Conservation (phyloP, 2,329 filamentous ascomycete genomes). For the Arachnomyces sp. region DNA sequence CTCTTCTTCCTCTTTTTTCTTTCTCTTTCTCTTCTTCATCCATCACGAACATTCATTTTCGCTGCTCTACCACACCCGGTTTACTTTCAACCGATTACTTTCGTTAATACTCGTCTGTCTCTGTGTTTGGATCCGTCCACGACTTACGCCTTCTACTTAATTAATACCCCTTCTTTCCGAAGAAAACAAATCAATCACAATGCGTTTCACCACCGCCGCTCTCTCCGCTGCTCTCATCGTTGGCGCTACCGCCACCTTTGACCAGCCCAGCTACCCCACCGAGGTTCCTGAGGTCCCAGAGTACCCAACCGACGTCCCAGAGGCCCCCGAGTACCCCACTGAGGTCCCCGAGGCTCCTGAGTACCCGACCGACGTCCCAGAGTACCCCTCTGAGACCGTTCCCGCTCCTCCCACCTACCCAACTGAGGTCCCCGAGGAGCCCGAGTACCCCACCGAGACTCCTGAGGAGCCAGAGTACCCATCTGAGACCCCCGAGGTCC, state of each 20-base stretch:
- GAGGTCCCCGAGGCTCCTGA: neutral
- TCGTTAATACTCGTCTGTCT: slow-evolving; percentile 21
- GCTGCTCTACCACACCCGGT: slow-evolving; percentile 13
- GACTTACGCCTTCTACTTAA: slow-evolving; percentile 17
- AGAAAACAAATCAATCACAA: slow-evolving; percentile 26
- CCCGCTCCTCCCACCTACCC: slow-evolving; percentile 9
- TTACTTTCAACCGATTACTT: slow-evolving; percentile 27
- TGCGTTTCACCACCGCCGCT: slow-evolving; percentile 42
- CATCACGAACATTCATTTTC: too few species aligned
- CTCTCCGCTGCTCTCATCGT: slow-evolving; percentile 30
- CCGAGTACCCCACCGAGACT: too few species aligned
- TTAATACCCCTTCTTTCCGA: slow-evolving; percentile 19
- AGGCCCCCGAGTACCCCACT: slow-evolving; percentile 12
- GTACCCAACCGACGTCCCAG: slow-evolving; percentile 30
- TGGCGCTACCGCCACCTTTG: slow-evolving; percentile 28
- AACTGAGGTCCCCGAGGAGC: slow-evolving; percentile 11
- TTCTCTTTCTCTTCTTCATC: slow-evolving; percentile 10
- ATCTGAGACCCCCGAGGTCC: neutral
- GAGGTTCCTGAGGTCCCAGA: slow-evolving; percentile 43
- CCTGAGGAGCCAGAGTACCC: too few species aligned
- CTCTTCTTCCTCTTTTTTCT: too few species aligned
- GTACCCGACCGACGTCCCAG: neutral
- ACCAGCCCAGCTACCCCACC: slow-evolving; percentile 3
- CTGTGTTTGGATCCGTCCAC: slow-evolving; percentile 6
- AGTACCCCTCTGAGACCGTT: slow-evolving; percentile 16